Evolutionary conservation across 306 rosid genomes (phyloP).

Genomic region (Rosa rugosa): DNA sequence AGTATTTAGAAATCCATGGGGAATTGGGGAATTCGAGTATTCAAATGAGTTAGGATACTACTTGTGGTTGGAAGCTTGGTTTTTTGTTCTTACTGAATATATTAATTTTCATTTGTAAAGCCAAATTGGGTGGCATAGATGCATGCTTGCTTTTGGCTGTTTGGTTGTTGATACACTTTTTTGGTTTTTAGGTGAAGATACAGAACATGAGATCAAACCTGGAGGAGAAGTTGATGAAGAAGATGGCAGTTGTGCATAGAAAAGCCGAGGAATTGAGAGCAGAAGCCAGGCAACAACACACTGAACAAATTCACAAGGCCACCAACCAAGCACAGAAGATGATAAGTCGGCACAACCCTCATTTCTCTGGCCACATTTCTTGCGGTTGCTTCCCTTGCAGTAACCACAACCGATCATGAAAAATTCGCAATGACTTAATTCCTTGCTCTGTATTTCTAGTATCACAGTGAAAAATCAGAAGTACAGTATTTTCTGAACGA

Average conservation of each 20-base stretch:
- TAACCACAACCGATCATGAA: constrained; percentile 28
- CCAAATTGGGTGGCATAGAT: neutral
- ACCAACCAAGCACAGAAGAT: constrained; percentile 59
- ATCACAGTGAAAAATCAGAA: constrained; percentile 9
- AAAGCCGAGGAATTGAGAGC: constrained; percentile 88
- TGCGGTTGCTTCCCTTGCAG: constrained; percentile 91
- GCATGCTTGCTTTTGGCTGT: constrained; percentile 7
- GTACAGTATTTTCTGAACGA: neutral
- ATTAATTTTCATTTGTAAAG: constrained; percentile 5
- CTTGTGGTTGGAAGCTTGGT: constrained; percentile 25
- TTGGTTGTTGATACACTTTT: neutral
- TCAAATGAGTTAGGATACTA: neutral
- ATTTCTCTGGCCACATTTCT: constrained; percentile 52
- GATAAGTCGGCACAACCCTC: constrained; percentile 41
- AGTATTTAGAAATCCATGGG: constrained; percentile 28
- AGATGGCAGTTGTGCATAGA: constrained; percentile 71
- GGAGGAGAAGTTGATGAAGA: constrained; percentile 96
- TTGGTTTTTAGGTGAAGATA: constrained; percentile 65
- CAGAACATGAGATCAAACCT: constrained; percentile 91
- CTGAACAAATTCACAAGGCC: constrained; percentile 65
- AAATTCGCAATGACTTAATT: neutral
- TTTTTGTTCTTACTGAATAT: constrained; percentile 13
- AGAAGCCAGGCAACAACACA: constrained; percentile 68
- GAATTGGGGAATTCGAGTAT: constrained; percentile 25
- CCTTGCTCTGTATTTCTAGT: constrained; percentile 4